Conservation (phyloP, 208 protist species). For the Leishmania tarentolae region DNA sequence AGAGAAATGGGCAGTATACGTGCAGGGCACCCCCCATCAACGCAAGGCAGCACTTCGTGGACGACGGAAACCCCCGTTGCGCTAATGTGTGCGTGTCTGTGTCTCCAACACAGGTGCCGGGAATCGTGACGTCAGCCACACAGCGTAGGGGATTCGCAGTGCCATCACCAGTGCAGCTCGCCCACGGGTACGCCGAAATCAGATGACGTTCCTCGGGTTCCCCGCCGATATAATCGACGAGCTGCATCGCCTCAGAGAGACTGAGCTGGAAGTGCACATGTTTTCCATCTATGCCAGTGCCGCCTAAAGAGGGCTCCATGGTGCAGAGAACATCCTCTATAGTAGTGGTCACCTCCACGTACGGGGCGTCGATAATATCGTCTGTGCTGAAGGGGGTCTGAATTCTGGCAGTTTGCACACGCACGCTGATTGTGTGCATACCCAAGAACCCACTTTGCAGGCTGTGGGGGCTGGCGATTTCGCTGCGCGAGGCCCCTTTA, state of each 20-base stretch:
- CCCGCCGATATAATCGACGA: conserved; percentile 22
- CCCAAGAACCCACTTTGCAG: not conserved
- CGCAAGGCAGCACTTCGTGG: conserved; percentile 5
- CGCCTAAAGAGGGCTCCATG: not conserved
- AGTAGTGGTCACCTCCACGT: conserved; percentile 22
- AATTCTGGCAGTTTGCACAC: conserved; percentile 12
- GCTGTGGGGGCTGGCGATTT: too few relatives aligned
- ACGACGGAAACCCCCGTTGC: not conserved
- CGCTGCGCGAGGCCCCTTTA: not conserved
- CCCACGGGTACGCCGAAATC: conserved; percentile 19
- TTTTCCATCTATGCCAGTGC: not conserved
- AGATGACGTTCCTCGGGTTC: conserved; percentile 22
- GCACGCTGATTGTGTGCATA: not conserved
- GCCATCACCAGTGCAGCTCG: not conserved
- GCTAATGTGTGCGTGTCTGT: too few relatives aligned
- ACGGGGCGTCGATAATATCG: conserved; percentile 13
- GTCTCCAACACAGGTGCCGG: not conserved
- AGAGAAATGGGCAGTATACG: conserved; percentile 31
- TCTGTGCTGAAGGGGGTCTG: conserved; percentile 15
- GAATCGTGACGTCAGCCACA: conserved; percentile 5
- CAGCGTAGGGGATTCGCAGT: conserved; percentile 8
- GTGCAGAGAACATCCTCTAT: conserved; percentile 4
- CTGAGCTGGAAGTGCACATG: conserved; percentile 6
- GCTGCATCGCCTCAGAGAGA: conserved; percentile 17
- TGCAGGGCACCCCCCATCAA: conserved; percentile 25